Conservation (phyloP, 768 basidiomycete genomes). For the Tulasnella calospora region DNA sequence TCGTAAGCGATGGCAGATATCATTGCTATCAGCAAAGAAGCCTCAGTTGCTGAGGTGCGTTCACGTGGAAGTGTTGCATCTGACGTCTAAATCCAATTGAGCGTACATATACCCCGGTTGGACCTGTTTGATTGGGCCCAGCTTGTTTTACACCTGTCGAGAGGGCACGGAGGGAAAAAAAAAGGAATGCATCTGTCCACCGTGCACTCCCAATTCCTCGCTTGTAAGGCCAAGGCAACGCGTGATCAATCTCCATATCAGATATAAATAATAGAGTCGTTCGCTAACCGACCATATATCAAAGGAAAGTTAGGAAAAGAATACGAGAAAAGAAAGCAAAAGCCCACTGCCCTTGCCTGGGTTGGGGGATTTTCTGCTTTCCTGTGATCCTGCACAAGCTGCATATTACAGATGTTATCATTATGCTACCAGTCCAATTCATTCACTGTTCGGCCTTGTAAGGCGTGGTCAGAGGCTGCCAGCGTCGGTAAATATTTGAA, state of each 20-base stretch:
- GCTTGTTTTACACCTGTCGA: not conserved
- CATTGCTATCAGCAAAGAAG: constrained; percentile 25
- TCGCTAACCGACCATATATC: not conserved
- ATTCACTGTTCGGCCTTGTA: too few relatives aligned
- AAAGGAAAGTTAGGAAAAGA: not conserved
- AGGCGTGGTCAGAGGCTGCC: too few relatives aligned
- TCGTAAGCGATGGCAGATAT: constrained; percentile 47
- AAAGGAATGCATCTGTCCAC: not conserved
- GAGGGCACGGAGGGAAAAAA: not conserved
- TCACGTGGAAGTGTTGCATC: not conserved
- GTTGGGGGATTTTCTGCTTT: not conserved
- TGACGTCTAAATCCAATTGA: constrained; percentile 53
- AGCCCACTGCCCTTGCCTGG: not conserved
- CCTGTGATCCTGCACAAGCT: too few relatives aligned
- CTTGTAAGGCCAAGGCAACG: not conserved
- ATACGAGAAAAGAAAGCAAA: not conserved
- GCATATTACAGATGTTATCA: too few relatives aligned
- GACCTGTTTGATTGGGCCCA: not conserved
- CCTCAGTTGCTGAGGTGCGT: constrained; percentile 33
- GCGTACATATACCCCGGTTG: not conserved
- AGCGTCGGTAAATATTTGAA: too few relatives aligned
- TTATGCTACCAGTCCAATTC: too few relatives aligned
- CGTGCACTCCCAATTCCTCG: not conserved
- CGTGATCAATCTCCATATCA: not conserved
- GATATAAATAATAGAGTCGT: not conserved